Conservation (phyloP, 2,329 filamentous ascomycete species). For the Apiospora marii region DNA sequence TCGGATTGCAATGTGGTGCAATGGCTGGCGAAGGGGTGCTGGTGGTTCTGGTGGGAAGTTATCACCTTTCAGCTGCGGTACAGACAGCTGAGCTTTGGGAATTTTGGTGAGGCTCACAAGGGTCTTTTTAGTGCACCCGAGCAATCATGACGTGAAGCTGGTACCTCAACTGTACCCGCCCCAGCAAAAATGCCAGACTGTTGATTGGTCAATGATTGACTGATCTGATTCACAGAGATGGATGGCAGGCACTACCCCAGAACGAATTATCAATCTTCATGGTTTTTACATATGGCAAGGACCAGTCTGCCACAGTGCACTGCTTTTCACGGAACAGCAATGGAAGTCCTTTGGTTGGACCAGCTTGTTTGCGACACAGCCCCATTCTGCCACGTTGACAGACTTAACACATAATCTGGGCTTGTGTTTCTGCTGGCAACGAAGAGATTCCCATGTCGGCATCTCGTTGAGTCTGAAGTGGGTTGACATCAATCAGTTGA, state of each 20-base stretch:
- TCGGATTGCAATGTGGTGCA: conserved; percentile 15
- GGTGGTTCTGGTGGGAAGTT: conserved; percentile 11
- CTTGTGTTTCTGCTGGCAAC: too few relatives aligned
- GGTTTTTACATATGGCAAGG: not conserved
- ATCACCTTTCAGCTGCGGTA: not conserved
- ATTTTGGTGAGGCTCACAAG: conserved; percentile 17
- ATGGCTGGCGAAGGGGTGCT: not conserved
- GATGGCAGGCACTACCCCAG: not conserved
- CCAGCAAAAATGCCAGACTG: not conserved
- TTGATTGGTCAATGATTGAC: not conserved
- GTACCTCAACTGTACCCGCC: not conserved
- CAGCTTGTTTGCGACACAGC: not conserved
- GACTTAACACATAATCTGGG: too few relatives aligned
- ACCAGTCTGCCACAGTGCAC: too few relatives aligned
- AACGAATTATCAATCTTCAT: not conserved
- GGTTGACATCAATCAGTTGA: not conserved
- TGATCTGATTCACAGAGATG: not conserved
- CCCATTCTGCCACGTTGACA: not conserved
- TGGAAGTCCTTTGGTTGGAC: not conserved
- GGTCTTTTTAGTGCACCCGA: conserved; percentile 7
- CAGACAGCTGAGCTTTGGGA: conserved; percentile 1
- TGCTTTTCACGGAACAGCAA: not conserved
- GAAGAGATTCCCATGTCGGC: not conserved
- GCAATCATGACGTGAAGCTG: conserved; percentile 16
- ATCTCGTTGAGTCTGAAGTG: not conserved